Base-by-base conservation (phyloP, 805 yeast species). In the Wickerhamiella azymoides region DNA sequence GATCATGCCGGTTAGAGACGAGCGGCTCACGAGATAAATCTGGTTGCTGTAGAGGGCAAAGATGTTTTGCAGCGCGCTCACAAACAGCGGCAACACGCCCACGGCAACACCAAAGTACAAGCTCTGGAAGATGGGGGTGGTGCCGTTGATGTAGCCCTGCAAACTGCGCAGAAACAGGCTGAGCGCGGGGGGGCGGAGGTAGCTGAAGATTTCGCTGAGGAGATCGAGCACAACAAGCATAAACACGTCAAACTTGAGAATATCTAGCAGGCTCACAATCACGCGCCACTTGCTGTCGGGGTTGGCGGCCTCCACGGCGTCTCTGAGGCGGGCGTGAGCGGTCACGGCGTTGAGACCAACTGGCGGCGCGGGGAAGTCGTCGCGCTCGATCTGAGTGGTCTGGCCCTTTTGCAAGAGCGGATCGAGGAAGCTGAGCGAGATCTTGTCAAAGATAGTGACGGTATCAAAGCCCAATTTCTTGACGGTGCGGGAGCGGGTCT, bases 1-100 rank as follows among this genome's bases (percentile, higher is more conserved):
- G 16, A 84, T 64, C 51, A 81, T 54, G 8, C 81, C 64, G 60
- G 75, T 72, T 49, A 86, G 64, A 0, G 86, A 35, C 0, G 52
- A 37, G n/a, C 57, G 52, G 10, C 52, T 16, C n/a, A 47, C 33
- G 9, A 47, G 47, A 21, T 51, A 52, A 11, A 52, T 45, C 39
- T 46, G 43, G n/a, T 32, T 43, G 33, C 48, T 25, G 36, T 41
- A 39, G 18, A 54, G 40, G 13, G 13, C n/a, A 13, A 37, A 47
- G 19, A 56, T 17, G 41, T 50, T 54, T 17, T 43, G 35, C 19
- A 54, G 32, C 3, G 56, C 46, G 1, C 47, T 42, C 6, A 44
- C 30, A 24, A 53, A 26, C 18, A 52, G 10, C 5, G 59, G 59
- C 24, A 53, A n/a, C 4, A 49, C 30, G 10, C 57, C 56, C 8